Conservation (phyloP, 1,284 basidiomycete species). For the Puccinia polysora region DNA sequence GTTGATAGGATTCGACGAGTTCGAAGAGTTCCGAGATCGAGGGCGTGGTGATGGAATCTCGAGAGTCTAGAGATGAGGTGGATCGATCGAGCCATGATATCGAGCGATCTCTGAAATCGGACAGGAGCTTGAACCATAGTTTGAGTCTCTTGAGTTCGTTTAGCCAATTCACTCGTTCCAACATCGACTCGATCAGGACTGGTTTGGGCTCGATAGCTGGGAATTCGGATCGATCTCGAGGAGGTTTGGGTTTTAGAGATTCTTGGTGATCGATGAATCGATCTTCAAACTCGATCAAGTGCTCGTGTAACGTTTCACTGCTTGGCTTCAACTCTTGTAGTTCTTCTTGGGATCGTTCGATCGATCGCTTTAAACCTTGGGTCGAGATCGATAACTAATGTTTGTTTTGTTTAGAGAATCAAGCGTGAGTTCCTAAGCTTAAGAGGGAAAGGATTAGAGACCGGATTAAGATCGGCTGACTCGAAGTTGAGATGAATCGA, state of each 20-base stretch:
- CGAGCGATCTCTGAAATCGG: constrained; percentile 4
- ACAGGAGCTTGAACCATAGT: constrained; percentile 15
- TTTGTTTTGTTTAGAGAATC: too few species aligned
- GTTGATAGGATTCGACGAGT: constrained; percentile 15
- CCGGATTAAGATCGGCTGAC: not conserved
- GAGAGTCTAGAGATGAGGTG: not conserved
- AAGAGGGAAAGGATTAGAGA: not conserved
- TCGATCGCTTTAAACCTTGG: not conserved
- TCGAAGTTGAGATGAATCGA: not conserved
- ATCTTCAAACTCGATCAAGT: constrained; percentile 11
- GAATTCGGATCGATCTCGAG: not conserved
- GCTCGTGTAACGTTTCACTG: not conserved
- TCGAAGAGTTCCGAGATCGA: not conserved
- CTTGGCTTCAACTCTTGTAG: not conserved
- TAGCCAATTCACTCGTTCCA: constrained; percentile 2
- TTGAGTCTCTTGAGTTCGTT: constrained; percentile 9
- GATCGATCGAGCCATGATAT: not conserved
- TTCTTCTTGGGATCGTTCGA: not conserved
- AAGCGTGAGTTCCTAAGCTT: not conserved
- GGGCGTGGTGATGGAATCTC: not conserved
- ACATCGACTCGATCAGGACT: not conserved
- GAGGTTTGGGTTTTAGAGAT: not conserved
- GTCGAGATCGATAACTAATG: not conserved
- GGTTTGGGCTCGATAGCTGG: not conserved
- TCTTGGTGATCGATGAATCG: constrained; percentile 20